These are phyloP conservation scores for Cladosporium halotolerans DNA, from an alignment of 2,329 filamentous ascomycete species.

Conservation along the genomic window DNA sequence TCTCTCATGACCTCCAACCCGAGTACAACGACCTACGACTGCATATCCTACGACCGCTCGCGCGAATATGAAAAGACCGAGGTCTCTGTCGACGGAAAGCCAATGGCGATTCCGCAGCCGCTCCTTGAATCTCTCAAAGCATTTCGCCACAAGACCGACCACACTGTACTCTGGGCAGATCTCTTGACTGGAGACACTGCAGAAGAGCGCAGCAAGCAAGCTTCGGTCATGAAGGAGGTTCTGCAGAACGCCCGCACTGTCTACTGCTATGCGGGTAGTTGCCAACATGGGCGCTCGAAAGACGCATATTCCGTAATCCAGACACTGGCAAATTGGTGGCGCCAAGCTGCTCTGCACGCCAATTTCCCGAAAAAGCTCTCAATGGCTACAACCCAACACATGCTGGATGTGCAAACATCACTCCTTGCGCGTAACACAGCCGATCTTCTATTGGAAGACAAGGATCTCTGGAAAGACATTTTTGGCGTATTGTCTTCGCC, in stretches of 20 bases:
- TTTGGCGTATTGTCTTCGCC: neutral
- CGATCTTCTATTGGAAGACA: neutral
- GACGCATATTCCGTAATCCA: slow-evolving; percentile 2
- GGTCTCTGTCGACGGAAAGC: slow-evolving; percentile 8
- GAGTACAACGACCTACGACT: neutral
- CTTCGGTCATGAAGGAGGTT: slow-evolving; percentile 3
- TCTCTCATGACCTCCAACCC: neutral
- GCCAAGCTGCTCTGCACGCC: neutral
- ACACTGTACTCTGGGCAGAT: slow-evolving; percentile 4
- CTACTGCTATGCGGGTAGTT: neutral
- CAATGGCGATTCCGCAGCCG: slow-evolving; percentile 1
- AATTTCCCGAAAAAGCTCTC: neutral
- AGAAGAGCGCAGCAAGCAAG: slow-evolving; percentile 9
- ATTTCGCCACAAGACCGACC: neutral
- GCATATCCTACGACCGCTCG: slow-evolving; percentile 13
- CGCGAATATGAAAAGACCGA: neutral
- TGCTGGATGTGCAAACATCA: neutral
- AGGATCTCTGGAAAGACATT: neutral
- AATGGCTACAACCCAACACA: slow-evolving; percentile 2
- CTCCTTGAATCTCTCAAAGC: slow-evolving; percentile 2
- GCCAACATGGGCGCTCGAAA: neutral
- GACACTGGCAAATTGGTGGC: slow-evolving; percentile 6
- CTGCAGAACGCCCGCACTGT: neutral
- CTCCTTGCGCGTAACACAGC: neutral
- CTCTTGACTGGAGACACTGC: slow-evolving; percentile 3